Percentiles rank a stretch among this genome's conserved stretches.
Evolutionary conservation across 176 grass and related monocot genomes (phyloP).

Genomic region (Phoenix roebelenii): DNA sequence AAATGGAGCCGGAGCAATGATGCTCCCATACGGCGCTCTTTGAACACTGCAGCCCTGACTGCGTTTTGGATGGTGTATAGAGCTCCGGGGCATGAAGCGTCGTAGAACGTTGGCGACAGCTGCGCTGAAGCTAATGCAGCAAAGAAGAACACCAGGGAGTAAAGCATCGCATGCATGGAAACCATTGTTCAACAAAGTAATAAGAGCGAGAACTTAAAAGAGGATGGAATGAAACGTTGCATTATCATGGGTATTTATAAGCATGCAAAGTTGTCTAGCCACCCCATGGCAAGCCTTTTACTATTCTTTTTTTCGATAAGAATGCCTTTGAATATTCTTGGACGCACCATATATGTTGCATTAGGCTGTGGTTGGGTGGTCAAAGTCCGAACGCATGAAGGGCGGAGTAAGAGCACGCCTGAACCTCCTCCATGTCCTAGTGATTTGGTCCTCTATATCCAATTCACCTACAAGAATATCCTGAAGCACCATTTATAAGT

Average conservation of each 20-base stretch:
- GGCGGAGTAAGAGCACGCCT: no score
- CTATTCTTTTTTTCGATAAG: no score
- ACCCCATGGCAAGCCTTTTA: neutral
- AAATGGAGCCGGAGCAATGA: conserved; percentile 63
- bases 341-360: neutral
- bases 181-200: conserved; percentile 18
- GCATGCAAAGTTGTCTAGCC: neutral
- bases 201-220: neutral
- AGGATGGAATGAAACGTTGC: conserved; percentile 10
- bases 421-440: neutral
- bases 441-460: conserved; percentile 12
- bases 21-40: conserved; percentile 47
- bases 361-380: no score
- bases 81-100: conserved; percentile 41
- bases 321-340: neutral
- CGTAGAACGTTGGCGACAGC: conserved; percentile 44
- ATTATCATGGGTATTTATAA: conserved; percentile 28
- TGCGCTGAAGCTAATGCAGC: conserved; percentile 27
- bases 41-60: conserved; percentile 16
- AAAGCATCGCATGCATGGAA: conserved; percentile 7
- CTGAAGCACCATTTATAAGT: no score
- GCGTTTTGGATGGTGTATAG: conserved; percentile 28
- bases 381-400: no score
- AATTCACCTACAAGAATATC: neutral
- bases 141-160: conserved; percentile 15